phyloP scores from a whole-genome alignment of 495 filamentous ascomycete genomes.

The Xylaria flabelliformis region DNA sequence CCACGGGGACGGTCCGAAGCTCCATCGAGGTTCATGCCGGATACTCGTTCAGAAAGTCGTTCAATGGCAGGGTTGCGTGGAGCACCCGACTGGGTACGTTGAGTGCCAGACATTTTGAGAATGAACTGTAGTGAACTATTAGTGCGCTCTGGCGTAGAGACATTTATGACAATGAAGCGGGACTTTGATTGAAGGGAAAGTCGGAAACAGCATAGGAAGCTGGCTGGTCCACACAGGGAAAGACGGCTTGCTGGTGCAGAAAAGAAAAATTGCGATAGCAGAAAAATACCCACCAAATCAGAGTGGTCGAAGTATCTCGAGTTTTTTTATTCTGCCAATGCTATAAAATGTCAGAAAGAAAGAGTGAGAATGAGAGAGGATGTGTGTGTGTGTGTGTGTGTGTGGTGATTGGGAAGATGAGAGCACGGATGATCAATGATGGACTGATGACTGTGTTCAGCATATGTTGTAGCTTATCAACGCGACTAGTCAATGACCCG shows the following conservation, averaged over 20 bases:
- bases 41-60: constrained; percentile 3
- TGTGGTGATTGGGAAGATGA: constrained; percentile 3
- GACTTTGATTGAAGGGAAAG: background rate
- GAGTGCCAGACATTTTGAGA: constrained; percentile 19
- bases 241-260: background rate
- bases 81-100: background rate
- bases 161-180: background rate
- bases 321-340: background rate
- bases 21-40: constrained; percentile 18
- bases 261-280: background rate
- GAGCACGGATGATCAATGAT: background rate
- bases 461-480: background rate
- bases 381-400: background rate
- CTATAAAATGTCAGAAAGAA: background rate
- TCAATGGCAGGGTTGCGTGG: background rate
- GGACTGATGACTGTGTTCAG: background rate
- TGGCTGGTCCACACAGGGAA: background rate
- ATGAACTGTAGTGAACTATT: background rate
- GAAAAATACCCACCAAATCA: background rate
- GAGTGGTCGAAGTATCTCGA: background rate
- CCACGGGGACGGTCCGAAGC: constrained; percentile 28
- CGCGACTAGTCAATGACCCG: background rate
- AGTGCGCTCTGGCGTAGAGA: background rate
- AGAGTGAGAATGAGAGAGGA: no score
- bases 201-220: background rate